A percentile compares a stretch with the other conserved stretches of the same genome.
These are phyloP conservation scores for Sclerotinia nivalis DNA, from an alignment of 2,329 filamentous ascomycete genomes.

Conservation along the genomic window DNA sequence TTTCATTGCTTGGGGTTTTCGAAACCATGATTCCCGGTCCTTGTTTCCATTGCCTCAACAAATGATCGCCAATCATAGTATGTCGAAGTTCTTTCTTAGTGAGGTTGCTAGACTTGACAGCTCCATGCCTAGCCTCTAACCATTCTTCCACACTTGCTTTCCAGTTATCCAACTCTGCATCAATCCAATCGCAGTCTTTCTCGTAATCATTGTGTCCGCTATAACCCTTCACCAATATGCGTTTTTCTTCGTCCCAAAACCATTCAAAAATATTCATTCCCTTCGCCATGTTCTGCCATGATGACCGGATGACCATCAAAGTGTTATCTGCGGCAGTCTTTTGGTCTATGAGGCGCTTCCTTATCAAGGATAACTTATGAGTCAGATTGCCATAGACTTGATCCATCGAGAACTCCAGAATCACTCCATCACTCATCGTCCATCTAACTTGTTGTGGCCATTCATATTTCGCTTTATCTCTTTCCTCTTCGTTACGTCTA, in stretches of 20 bases:
- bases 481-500: neutral
- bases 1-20: neutral
- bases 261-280: neutral
- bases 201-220: neutral
- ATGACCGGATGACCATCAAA: too few species aligned
- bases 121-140: neutral
- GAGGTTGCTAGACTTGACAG: neutral
- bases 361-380: neutral
- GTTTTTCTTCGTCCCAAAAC: slow-evolving; percentile 14
- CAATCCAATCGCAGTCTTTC: neutral
- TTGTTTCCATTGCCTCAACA: slow-evolving; percentile 12
- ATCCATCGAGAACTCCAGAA: neutral
- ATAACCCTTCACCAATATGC: slow-evolving; percentile 8
- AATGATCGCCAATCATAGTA: neutral
- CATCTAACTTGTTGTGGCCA: slow-evolving; percentile 5
- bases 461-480: neutral
- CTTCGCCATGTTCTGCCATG: neutral
- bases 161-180: slow-evolving; percentile 4
- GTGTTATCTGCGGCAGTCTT: neutral
- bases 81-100: neutral
- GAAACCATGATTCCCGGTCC: slow-evolving; percentile 16
- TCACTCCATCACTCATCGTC: neutral
- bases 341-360: neutral
- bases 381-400: neutral
- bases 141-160: neutral